Conservation (phyloP, 495 filamentous ascomycete genomes). For the Aspergillus carlsbadensis region DNA sequence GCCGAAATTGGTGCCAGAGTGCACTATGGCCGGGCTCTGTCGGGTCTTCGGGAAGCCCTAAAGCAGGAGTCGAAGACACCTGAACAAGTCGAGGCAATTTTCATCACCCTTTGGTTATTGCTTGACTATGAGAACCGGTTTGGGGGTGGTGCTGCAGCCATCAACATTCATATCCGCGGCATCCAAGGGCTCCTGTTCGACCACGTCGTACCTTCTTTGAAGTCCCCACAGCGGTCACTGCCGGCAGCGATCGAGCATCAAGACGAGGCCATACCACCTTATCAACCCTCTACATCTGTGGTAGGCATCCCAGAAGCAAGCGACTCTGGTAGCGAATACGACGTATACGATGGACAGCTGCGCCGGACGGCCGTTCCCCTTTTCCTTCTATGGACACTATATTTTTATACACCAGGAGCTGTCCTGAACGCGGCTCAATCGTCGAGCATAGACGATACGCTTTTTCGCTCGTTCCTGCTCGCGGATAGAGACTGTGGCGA, state of each 20-base stretch:
- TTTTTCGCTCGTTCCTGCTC: conserved; percentile 29
- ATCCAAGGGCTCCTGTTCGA: conserved; percentile 31
- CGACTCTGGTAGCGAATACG: no score
- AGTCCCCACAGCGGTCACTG: no score
- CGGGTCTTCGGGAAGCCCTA: conserved; percentile 29
- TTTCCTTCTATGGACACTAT: conserved; percentile 36
- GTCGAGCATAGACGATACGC: conserved; percentile 22
- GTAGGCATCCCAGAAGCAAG: no score
- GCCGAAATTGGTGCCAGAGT: neutral
- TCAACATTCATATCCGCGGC: conserved; percentile 34
- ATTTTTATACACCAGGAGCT: conserved; percentile 32
- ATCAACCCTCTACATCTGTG: no score
- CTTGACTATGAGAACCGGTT: conserved; percentile 39
- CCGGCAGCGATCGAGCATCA: no score
- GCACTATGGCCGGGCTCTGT: conserved; percentile 20
- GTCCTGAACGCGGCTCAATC: conserved; percentile 25
- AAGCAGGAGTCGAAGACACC: conserved; percentile 29
- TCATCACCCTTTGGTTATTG: conserved; percentile 37
- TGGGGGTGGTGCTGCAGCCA: conserved; percentile 29
- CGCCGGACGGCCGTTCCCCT: conserved; percentile 30
- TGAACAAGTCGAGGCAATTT: conserved; percentile 31
- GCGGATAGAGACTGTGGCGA: conserved; percentile 12
- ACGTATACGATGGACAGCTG: conserved; percentile 6
- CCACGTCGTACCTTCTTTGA: conserved; percentile 26
- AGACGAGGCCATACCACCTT: no score